Evolutionary conservation across 257 asterid species (phyloP).

Genomic region (Vinca minor): DNA sequence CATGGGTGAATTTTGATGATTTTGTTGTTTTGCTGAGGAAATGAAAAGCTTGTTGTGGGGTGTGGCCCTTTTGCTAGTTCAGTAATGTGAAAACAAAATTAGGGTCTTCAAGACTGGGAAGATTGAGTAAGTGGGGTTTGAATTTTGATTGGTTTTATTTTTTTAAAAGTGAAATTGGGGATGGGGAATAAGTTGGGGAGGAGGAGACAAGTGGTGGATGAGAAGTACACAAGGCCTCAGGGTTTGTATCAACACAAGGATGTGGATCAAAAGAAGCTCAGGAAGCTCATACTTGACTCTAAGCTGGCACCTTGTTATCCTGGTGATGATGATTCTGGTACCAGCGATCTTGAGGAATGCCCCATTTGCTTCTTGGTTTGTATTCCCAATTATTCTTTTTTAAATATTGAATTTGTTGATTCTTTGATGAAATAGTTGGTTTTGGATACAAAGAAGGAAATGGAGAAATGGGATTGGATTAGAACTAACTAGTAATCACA

Average conservation of each 20-base stretch:
- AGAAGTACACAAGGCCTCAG: constrained; percentile 98
- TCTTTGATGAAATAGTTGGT: background rate
- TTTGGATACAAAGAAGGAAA: background rate
- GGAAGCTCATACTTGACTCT: constrained; percentile 85
- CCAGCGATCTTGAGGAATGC: constrained; percentile 82
- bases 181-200: constrained; percentile 99
- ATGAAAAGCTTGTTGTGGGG: background rate
- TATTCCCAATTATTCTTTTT: background rate
- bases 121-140: constrained; percentile 13
- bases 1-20: constrained; percentile 10
- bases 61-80: background rate
- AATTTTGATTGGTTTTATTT: constrained; percentile 12
- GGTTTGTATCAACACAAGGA: constrained; percentile 93
- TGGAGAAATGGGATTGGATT: background rate
- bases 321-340: constrained; percentile 78
- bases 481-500: background rate
- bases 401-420: background rate
- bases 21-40: constrained; percentile 1
- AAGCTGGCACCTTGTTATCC: constrained; percentile 98
- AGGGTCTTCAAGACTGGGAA: constrained; percentile 17
- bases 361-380: constrained; percentile 99
- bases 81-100: constrained; percentile 17
- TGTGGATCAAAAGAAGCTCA: constrained; percentile 96
- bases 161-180: background rate
- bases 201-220: constrained; percentile 93